Conservation (phyloP, 495 filamentous ascomycete species). For the Thermochaetoides thermophila region DNA sequence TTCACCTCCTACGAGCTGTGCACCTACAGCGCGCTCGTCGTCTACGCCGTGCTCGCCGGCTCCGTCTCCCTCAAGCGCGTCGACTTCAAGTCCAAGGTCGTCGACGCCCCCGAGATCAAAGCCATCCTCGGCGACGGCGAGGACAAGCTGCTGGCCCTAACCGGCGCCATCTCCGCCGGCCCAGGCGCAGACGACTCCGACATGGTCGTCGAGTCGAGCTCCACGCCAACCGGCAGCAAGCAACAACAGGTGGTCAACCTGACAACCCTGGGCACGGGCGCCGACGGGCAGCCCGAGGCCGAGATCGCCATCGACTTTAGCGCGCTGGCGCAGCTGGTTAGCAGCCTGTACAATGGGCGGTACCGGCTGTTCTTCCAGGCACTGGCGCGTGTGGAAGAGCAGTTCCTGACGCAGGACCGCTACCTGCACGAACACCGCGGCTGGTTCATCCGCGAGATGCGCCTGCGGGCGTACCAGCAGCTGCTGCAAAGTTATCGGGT, state of each 20-base stretch:
- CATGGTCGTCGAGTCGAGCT: conserved; percentile 57
- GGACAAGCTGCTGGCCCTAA: conserved; percentile 67
- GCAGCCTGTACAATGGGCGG: conserved; percentile 79
- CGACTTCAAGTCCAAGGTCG: conserved; percentile 97
- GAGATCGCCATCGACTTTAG: conserved; percentile 65
- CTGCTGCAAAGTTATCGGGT: conserved; percentile 94
- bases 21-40: conserved; percentile 82
- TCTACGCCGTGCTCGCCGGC: conserved; percentile 90
- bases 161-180: conserved; percentile 62
- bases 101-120: conserved; percentile 94
- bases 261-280: conserved; percentile 56
- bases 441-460: conserved; percentile 98
- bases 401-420: conserved; percentile 84
- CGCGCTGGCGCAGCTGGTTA: conserved; percentile 74
- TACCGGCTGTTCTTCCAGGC: conserved; percentile 89
- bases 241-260: conserved; percentile 64
- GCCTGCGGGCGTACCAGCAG: conserved; percentile 87
- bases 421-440: conserved; percentile 85
- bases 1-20: conserved; percentile 98
- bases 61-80: conserved; percentile 89
- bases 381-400: conserved; percentile 80
- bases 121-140: conserved; percentile 84
- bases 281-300: conserved; percentile 54
- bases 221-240: conserved; percentile 38
- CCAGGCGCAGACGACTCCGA: conserved; percentile 69